Percentiles rank a stretch among this genome's conserved stretches.
Conservation (phyloP, 2,329 filamentous ascomycete genomes). For the Diaporthe helianthi region DNA sequence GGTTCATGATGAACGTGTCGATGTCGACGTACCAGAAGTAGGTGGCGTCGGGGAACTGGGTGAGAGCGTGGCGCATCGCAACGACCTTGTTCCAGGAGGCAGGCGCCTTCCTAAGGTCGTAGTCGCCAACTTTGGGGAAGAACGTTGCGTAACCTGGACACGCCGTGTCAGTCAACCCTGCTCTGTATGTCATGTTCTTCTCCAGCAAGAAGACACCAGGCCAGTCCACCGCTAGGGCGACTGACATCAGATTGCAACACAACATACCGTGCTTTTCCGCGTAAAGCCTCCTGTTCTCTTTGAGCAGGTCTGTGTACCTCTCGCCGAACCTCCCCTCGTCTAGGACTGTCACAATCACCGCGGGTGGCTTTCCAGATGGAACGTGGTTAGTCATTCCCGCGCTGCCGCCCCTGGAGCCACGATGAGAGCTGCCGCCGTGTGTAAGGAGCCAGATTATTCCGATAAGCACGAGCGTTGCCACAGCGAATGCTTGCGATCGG, state of each 20-base stretch:
- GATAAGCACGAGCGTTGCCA: slow-evolving; percentile 62
- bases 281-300: slow-evolving; percentile 84
- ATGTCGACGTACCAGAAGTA: slow-evolving; percentile 90
- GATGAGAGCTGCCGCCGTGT: slow-evolving; percentile 42
- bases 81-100: slow-evolving; percentile 79
- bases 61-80: slow-evolving; percentile 87
- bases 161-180: slow-evolving; percentile 76
- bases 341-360: slow-evolving; percentile 85
- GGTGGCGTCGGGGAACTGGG: slow-evolving; percentile 75
- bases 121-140: slow-evolving; percentile 78
- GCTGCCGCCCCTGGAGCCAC: slow-evolving; percentile 29
- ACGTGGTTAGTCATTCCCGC: slow-evolving; percentile 37
- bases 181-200: neutral
- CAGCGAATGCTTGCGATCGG: slow-evolving; percentile 65
- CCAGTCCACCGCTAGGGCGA: neutral
- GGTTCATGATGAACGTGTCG: slow-evolving; percentile 89
- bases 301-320: slow-evolving; percentile 75
- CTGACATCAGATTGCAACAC: slow-evolving; percentile 37
- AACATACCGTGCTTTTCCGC: slow-evolving; percentile 81
- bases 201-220: neutral
- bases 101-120: slow-evolving; percentile 69
- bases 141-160: slow-evolving; percentile 83
- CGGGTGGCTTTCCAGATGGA: slow-evolving; percentile 63
- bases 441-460: slow-evolving; percentile 68
- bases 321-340: slow-evolving; percentile 71